A percentile compares a stretch with the other conserved stretches of the same genome.
phyloP scores from a whole-genome alignment of 2,329 filamentous ascomycete species.

The Leptodontidium sp. region DNA sequence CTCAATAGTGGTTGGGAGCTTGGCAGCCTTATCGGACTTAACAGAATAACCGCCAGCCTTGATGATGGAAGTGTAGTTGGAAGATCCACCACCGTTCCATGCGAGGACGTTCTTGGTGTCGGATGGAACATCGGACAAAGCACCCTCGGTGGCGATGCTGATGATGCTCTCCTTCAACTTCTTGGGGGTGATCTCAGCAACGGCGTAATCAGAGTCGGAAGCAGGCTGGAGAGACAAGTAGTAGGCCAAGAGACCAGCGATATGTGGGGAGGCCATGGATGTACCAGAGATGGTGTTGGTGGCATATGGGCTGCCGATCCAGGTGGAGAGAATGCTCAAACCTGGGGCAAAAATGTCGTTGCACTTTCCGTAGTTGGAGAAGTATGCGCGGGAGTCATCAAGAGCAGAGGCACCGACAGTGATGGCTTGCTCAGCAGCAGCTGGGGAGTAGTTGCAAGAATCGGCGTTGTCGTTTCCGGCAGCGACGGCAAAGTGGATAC shows the following conservation, averaged over 20 bases:
- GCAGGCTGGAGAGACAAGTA: constrained; percentile 95
- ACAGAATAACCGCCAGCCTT: constrained; percentile 75
- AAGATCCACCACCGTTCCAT: constrained; percentile 97
- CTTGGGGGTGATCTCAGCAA: constrained; percentile 88
- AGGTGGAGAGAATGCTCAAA: constrained; percentile 96
- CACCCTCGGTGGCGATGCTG: constrained; percentile 79
- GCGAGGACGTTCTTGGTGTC: constrained; percentile 95
- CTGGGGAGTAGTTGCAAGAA: constrained; percentile 99
- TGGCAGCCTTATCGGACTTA: constrained; percentile 53
- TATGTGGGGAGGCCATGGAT: constrained; percentile 98
- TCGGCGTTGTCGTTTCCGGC: constrained; percentile 99
- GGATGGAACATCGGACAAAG: constrained; percentile 81
- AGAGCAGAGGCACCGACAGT: constrained; percentile 96
- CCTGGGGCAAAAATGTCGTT: constrained; percentile 99
- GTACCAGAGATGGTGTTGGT: constrained; percentile 99
- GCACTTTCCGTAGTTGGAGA: constrained; percentile 99
- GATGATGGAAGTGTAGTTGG: constrained; percentile 88
- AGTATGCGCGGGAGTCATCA: constrained; percentile 96
- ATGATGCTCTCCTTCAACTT: constrained; percentile 93
- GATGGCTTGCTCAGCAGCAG: constrained; percentile 88
- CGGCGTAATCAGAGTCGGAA: constrained; percentile 88
- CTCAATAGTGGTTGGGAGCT: constrained; percentile 62
- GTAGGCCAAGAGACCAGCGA: constrained; percentile 96
- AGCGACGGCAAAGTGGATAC: constrained; percentile 97
- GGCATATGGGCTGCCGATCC: constrained; percentile 96